Percentiles rank a stretch among this genome's conserved stretches.
Conservation (phyloP, 1,284 basidiomycete genomes). For the Tilletia caries region DNA sequence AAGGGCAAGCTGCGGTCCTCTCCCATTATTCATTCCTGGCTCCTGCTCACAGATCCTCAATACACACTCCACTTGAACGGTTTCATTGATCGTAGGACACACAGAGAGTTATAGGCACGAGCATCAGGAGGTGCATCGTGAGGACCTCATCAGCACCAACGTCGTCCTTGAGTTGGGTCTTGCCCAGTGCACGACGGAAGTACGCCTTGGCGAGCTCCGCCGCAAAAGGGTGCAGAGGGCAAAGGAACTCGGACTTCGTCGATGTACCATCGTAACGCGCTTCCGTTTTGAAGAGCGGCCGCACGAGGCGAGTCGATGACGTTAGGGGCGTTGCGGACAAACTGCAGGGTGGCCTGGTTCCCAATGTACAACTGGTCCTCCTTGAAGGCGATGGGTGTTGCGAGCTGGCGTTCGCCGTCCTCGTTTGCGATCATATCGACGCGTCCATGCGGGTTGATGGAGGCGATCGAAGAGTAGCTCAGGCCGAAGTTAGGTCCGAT, state of each 20-base stretch:
- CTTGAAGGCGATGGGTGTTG: conserved; percentile 85
- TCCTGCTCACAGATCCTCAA: too few species aligned
- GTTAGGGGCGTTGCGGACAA: conserved; percentile 90
- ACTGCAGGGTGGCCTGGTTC: conserved; percentile 88
- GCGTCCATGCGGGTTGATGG: conserved; percentile 73
- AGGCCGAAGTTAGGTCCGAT: conserved; percentile 97
- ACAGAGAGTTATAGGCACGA: too few species aligned
- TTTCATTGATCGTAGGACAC: too few species aligned
- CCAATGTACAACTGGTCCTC: conserved; percentile 73
- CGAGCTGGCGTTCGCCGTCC: conserved; percentile 96
- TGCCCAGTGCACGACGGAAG: conserved; percentile 51
- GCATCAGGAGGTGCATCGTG: too few species aligned
- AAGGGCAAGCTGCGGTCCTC: too few species aligned
- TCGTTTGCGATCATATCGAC: conserved; percentile 81
- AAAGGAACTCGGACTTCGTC: neutral
- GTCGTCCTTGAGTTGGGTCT: conserved; percentile 65
- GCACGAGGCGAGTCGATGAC: conserved; percentile 24
- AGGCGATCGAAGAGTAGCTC: conserved; percentile 88
- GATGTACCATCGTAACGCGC: neutral
- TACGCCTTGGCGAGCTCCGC: conserved; percentile 47
- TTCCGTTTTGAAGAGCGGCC: neutral
- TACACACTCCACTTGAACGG: too few species aligned
- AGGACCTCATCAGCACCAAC: conserved; percentile 75
- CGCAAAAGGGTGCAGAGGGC: conserved; percentile 1
- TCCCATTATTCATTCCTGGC: too few species aligned